phyloP scores from a whole-genome alignment of 2,329 filamentous ascomycete genomes.

The Scortechinia acanthostroma region DNA sequence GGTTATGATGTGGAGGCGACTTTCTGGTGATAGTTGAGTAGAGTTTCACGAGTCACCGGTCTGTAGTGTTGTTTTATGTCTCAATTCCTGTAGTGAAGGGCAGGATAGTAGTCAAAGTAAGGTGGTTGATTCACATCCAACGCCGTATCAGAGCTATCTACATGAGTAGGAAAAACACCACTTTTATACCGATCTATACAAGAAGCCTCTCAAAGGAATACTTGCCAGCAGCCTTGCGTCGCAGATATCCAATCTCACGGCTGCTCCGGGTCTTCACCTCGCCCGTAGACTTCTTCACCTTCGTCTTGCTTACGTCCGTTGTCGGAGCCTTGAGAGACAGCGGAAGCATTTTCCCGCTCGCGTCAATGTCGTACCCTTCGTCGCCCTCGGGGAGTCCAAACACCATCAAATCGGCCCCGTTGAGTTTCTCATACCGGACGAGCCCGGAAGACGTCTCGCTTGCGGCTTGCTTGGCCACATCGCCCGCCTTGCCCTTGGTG shows the following conservation, averaged over 20 bases:
- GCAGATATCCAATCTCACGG: neutral
- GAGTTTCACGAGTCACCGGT: too few relatives aligned
- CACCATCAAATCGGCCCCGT: neutral
- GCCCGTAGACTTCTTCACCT: neutral
- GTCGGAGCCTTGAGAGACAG: neutral
- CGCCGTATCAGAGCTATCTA: too few relatives aligned
- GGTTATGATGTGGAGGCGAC: too few relatives aligned
- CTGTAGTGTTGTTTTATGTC: too few relatives aligned
- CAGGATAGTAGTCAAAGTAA: too few relatives aligned
- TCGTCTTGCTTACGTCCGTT: neutral
- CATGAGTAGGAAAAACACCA: neutral
- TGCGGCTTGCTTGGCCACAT: neutral
- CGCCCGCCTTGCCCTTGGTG: neutral
- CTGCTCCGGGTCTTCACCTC: neutral
- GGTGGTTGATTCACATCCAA: too few relatives aligned
- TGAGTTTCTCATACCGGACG: neutral
- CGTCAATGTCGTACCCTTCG: neutral
- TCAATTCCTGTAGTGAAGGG: too few relatives aligned
- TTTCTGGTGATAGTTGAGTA: too few relatives aligned
- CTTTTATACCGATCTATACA: neutral
- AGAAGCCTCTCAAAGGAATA: constrained; percentile 1
- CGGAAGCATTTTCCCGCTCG: neutral
- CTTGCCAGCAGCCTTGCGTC: neutral
- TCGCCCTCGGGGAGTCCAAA: neutral
- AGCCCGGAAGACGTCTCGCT: neutral